Evolutionary conservation across 2,329 filamentous ascomycete genomes (phyloP).

Genomic region (Ophiostoma angusticollis): DNA sequence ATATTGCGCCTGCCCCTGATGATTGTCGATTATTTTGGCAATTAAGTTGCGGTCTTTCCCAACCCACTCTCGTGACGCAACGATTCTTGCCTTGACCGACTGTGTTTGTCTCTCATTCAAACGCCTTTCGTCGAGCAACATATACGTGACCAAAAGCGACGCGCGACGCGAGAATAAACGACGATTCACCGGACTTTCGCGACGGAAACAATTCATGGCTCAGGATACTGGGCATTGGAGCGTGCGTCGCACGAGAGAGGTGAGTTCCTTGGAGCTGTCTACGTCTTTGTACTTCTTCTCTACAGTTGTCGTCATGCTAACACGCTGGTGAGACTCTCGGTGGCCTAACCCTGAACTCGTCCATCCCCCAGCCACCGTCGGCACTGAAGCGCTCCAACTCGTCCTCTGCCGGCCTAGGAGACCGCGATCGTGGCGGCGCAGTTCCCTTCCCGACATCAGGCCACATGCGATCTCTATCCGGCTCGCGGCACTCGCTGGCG

Average conservation of each 20-base stretch:
- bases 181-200: neutral
- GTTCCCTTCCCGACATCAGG: conserved; percentile 46
- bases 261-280: conserved; percentile 29
- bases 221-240: conserved; percentile 83
- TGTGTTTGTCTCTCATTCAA: too few relatives aligned
- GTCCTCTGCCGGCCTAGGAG: conserved; percentile 51
- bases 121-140: too few relatives aligned
- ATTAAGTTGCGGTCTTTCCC: neutral
- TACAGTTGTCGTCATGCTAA: neutral
- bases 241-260: conserved; percentile 82
- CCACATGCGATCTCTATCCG: conserved; percentile 72
- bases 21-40: conserved; percentile 3
- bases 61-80: too few relatives aligned
- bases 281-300: conserved; percentile 4
- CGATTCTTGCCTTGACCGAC: conserved; percentile 2
- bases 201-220: conserved; percentile 46
- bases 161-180: too few relatives aligned
- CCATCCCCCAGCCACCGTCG: conserved; percentile 81
- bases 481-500: conserved; percentile 74
- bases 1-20: neutral
- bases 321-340: conserved; percentile 70
- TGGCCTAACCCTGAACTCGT: conserved; percentile 67
- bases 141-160: too few relatives aligned
- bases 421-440: conserved; percentile 31
- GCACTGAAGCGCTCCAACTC: conserved; percentile 89